phyloP scores from a whole-genome alignment of 2,329 filamentous ascomycete species.

The Trichoderma brevicompactum region DNA sequence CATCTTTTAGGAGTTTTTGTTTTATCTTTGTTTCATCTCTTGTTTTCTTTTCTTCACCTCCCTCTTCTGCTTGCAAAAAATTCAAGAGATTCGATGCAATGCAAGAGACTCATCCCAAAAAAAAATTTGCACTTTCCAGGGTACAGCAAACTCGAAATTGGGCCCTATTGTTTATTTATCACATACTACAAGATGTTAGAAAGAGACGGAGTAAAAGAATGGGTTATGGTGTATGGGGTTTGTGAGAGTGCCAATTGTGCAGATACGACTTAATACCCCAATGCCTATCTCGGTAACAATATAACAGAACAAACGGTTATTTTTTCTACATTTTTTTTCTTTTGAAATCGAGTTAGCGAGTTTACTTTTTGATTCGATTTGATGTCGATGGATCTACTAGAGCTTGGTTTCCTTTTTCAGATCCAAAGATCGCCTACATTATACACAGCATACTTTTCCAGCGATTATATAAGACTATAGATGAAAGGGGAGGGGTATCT shows the following conservation, averaged over 20 bases:
- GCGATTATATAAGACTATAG: background rate
- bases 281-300: background rate
- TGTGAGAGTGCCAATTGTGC: background rate
- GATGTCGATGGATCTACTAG: background rate
- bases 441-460: background rate
- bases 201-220: background rate
- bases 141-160: background rate
- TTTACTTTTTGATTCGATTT: background rate
- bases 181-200: background rate
- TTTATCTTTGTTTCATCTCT: background rate
- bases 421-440: background rate
- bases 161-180: background rate
- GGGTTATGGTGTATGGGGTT: background rate
- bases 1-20: background rate
- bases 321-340: background rate
- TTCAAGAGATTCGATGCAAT: background rate
- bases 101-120: background rate
- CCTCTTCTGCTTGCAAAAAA: background rate
- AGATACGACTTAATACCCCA: background rate
- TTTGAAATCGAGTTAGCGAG: background rate
- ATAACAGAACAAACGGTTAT: background rate
- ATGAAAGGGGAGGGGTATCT: background rate
- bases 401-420: background rate
- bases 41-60: background rate
- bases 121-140: background rate